Evolutionary conservation across 495 filamentous ascomycete genomes (phyloP).

Genomic region (Podospora australis): DNA sequence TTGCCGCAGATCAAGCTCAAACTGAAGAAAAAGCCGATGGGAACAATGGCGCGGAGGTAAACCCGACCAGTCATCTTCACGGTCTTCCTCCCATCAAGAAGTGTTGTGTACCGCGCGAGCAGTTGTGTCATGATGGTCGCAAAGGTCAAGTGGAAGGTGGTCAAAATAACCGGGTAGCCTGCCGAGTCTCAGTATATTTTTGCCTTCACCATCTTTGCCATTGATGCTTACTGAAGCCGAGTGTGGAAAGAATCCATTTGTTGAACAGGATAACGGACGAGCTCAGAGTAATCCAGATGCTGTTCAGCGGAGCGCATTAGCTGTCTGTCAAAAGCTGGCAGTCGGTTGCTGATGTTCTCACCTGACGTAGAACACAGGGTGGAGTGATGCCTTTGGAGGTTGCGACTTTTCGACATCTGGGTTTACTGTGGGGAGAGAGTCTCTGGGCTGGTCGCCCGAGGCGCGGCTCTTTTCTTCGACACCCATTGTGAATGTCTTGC

Average conservation of each 20-base stretch:
- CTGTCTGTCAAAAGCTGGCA: background rate
- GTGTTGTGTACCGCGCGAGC: conserved; percentile 72
- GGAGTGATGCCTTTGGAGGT: conserved; percentile 56
- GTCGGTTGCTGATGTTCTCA: conserved; percentile 42
- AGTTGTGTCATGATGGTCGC: conserved; percentile 87
- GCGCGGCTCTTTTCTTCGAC: conserved; percentile 73
- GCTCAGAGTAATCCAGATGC: conserved; percentile 84
- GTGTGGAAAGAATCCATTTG: conserved; percentile 88
- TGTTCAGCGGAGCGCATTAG: conserved; percentile 30
- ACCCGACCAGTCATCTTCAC: conserved; percentile 92
- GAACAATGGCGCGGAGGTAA: conserved; percentile 85
- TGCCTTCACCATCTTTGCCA: conserved; percentile 1
- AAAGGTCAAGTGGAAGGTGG: conserved; percentile 87
- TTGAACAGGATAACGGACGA: conserved; percentile 97
- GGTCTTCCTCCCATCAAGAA: conserved; percentile 83
- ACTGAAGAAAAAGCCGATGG: conserved; percentile 89
- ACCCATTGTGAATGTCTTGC: conserved; percentile 21
- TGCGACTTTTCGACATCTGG: conserved; percentile 60
- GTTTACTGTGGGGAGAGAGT: conserved; percentile 72
- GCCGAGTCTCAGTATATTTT: conserved; percentile 25
- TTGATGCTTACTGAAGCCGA: conserved; percentile 70
- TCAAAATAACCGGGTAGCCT: conserved; percentile 69
- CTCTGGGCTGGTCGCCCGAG: conserved; percentile 64
- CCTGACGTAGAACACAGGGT: conserved; percentile 85
- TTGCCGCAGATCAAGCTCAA: conserved; percentile 93